Evolutionary conservation across 2,329 filamentous ascomycete genomes (phyloP), one percentile per base, ranked within the genome.

Genomic region (Claviceps capensis): DNA sequence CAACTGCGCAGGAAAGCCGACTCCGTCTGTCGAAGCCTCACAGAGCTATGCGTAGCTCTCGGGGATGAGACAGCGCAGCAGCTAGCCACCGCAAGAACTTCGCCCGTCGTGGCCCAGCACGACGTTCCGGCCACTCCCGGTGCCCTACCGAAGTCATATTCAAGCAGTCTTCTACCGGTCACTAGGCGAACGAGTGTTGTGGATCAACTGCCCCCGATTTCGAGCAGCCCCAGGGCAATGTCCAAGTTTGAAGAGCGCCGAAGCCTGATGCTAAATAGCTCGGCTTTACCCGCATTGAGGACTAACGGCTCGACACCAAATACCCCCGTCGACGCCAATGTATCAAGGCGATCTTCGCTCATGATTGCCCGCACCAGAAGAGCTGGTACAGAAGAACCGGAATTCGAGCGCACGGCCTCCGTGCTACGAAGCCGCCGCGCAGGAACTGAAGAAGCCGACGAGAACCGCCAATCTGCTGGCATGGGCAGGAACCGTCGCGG

Each of bases 1-100:
- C 88, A 95, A 63, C 75, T 95, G 16, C 82, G 89, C 48, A 82
- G 91, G 56, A 96, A 95, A 67, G 88, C 88, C 30, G 91, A 98
- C 63, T 89, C 86, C 62, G 82, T 98, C 63, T 97, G 93, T 65
- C 85, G 91, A 51, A 93, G 86, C 62, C 71, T 98, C 57, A 97
- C 91, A 0, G 93, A 98, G 66, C 75, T 98, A 6, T 95, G 88
- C 63, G 78, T 98, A 52, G 86, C 89, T 1, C 72, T 98, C 51
- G 82, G 83, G 34, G 85, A 81, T 42, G 64, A 63, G 3, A 46
- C 48, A 23, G 43, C 49, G 22, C 60, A 57, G 36, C 47, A 57
- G 34, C 47, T 52, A 19, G 16, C 54, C 53, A 54, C 52, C 17
- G 16, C 49, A 42, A 19, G 53, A 19, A 48, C 55, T 54, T 23